phyloP scores from a whole-genome alignment of 768 basidiomycete species.

The Leccinum obscurum region DNA sequence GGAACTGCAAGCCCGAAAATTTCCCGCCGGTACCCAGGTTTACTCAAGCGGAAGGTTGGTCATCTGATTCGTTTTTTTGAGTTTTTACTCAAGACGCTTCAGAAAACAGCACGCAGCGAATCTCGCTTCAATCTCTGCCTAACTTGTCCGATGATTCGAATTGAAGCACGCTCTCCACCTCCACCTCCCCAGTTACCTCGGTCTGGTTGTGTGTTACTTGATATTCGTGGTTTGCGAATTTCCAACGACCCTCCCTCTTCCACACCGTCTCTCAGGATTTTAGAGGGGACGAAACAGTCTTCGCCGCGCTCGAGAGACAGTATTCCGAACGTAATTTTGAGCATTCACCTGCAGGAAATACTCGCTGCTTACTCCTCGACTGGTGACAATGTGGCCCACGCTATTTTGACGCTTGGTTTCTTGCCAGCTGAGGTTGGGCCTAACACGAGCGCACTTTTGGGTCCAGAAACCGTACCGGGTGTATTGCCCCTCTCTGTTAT shows the following conservation, averaged over 20 bases:
- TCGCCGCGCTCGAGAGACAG: constrained; percentile 2
- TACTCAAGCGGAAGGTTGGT: constrained; percentile 20
- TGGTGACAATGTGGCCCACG: constrained; percentile 40
- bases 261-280: constrained; percentile 32
- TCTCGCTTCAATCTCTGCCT: constrained; percentile 34
- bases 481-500: constrained; percentile 23
- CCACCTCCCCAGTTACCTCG: constrained; percentile 47
- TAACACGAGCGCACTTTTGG: constrained; percentile 25
- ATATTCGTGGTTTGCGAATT: constrained; percentile 54
- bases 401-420: constrained; percentile 53
- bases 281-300: constrained; percentile 17
- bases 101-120: constrained; percentile 12
- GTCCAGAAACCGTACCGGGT: constrained; percentile 19
- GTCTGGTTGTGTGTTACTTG: constrained; percentile 69
- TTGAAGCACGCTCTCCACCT: constrained; percentile 68
- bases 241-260: constrained; percentile 27
- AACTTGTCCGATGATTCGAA: constrained; percentile 56
- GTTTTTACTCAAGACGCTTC: constrained; percentile 8
- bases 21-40: constrained; percentile 7
- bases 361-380: constrained; percentile 49
- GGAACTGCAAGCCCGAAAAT: constrained; percentile 8
- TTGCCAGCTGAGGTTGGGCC: constrained; percentile 27
- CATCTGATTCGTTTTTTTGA: neutral
- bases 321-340: constrained; percentile 31
- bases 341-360: constrained; percentile 44